Evolutionary conservation across 148 eudicot genomes (phyloP).

Genomic region (Rhododendron ferrugineum): DNA sequence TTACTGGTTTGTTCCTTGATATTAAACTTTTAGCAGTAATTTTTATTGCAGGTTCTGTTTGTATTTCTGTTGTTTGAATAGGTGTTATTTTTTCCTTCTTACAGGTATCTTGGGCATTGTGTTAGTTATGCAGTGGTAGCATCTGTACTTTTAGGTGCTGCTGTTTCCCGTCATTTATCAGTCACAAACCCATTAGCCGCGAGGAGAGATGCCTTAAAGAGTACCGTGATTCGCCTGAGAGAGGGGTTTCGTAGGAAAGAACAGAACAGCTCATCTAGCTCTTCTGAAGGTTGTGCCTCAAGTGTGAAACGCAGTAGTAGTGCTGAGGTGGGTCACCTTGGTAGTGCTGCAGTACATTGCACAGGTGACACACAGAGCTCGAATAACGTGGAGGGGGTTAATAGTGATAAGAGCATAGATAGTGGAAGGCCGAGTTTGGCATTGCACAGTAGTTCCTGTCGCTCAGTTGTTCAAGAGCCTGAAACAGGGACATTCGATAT

Average conservation of each 20-base stretch:
- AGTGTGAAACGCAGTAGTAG: constrained; percentile 97
- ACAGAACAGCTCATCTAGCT: constrained; percentile 83
- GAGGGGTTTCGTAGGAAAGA: constrained; percentile 93
- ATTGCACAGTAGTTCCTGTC: constrained; percentile 86
- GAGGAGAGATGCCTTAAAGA: constrained; percentile 93
- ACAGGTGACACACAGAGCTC: constrained; percentile 63
- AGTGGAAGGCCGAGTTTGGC: constrained; percentile 95
- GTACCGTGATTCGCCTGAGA: constrained; percentile 91
- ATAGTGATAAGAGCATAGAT: constrained; percentile 86
- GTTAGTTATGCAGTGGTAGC: constrained; percentile 95
- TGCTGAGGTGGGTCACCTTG: constrained; percentile 89
- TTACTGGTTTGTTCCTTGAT: constrained; percentile 66
- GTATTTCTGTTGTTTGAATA: neutral
- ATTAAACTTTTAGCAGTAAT: neutral
- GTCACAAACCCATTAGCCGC: constrained; percentile 90
- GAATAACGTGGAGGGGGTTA: constrained; percentile 72
- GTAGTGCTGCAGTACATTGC: constrained; percentile 56
- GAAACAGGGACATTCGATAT: constrained; percentile 64
- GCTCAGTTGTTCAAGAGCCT: constrained; percentile 78
- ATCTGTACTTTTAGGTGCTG: constrained; percentile 93
- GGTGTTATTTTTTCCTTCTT: constrained; percentile 1
- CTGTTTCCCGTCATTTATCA: constrained; percentile 86
- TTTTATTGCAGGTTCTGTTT: neutral
- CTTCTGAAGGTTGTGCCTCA: constrained; percentile 95
- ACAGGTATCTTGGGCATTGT: constrained; percentile 96